Base-by-base conservation (phyloP, 2,329 filamentous ascomycete genomes). In the Cadophora malorum region DNA sequence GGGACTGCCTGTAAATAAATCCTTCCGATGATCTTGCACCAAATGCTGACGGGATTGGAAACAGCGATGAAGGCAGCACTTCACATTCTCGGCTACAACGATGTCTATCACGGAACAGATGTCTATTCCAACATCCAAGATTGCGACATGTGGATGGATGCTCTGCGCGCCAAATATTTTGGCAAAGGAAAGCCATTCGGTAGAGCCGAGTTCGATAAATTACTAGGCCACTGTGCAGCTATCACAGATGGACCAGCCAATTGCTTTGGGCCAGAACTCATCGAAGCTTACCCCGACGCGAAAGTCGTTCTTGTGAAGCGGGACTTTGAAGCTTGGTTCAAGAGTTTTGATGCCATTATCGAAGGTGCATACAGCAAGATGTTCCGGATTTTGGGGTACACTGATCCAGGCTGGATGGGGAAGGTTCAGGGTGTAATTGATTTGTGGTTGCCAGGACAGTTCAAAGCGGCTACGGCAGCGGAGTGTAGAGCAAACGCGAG, bases 101-200 rank as follows among this genome's bases (percentile, higher is more conserved):
- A 35, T 14, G 31, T 23, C 10, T 67, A 62, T 38, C 69, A 70
- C 61, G 49, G 28, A 14, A 49, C 60, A 1, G 49, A 67, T 8
- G 31, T 66, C n/a, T 63, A 64, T 21, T 38, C 21, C 21, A 65
- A 71, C n/a, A 56, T 60, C n/a, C 63, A 28, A 5, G 66, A 70
- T 52, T 64, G 58, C n/a, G 45, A 25, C 4, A n/a, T 73, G 28
- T 78, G 74, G 74, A 62, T 69, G n/a, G 69, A 70, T 3, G 73
- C 70, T 1, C 33, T 76, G 19, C 49, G 70, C n/a, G 70, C 72
- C 28, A 76, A 75, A 55, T 73, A 66, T 64, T 58, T 67, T 12
- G 25, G 9, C 59, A 69, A 69, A 19, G 64, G 41, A 35, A 71
- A 58, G n/a, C 59, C 65, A 4, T 74, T 67, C 41, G 63, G 41